Evolutionary conservation across 73 alveolate genomes (phyloP), one percentile per base, ranked within the genome.

Genomic region (Paramecium primaurelia): DNA sequence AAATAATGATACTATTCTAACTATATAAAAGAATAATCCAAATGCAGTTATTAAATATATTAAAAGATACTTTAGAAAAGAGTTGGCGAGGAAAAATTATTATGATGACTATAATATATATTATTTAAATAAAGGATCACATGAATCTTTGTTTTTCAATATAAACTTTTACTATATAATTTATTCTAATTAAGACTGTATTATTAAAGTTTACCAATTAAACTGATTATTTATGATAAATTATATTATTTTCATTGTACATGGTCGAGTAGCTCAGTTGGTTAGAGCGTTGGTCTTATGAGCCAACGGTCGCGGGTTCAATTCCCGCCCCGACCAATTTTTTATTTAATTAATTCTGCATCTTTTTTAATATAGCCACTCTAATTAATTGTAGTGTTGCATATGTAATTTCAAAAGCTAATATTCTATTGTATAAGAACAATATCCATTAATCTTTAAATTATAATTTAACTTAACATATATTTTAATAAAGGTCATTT

Each of bases 231-330:
- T 54, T 54, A 54, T 54, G 69, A 54, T 18, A n/a, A 54, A 54
- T n/a, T 54, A 14, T 22, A 18, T 5, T 22, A 54, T 54, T 54
- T 54, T 54, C 69, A 54, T 54, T 18, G 84, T 32, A 28, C 25
- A 73, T 73, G 87, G 59, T 73, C 87, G 87, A 37, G 93, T 87
- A 87, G 93, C 93, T 87, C 93, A 87, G 93, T 87, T 87, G 93
- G 93, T 87, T 64, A 87, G 93, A 87, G 93, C 93, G 88, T 87
- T 87, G 93, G 93, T 87, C 93, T 87, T 87, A 87, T 87, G 93
- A 87, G 93, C 93, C 93, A 87, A 87, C 87, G 88, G 93, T 87
- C 93, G 93, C 47, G 93, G 93, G 93, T 87, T 87, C 93, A 69
- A 87, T 73, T 40, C 87, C 87, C 87, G 59, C 87, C 87, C 59